Base-by-base conservation (phyloP, 805 yeast genomes). In the Maudiozyma bulderi region DNA sequence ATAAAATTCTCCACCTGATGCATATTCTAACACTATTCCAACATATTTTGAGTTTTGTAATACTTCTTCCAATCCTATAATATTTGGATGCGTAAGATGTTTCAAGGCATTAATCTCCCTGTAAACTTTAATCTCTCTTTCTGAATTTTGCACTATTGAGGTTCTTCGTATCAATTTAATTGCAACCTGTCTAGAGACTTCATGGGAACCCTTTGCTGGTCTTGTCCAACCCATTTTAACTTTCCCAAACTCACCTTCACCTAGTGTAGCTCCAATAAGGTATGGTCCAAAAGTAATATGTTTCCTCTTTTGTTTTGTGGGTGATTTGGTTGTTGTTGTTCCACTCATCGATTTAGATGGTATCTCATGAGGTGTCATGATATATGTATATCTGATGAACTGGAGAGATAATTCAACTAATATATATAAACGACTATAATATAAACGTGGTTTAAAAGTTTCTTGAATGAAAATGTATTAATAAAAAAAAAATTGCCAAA, bases 171-270 rank as follows among this genome's bases (percentile, higher is more conserved):
- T 88, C 53, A 93, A 78, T 62, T 93, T 93, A 59, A 93, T 89
- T 44, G 99, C 99, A 9, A 88, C 95, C 68, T 89, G 95, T 38
- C 84, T 77, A 3, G 88, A 84, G 3, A 61, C 56, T 20, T 57
- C 63, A 14, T 50, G 50, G 20, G 60, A 46, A 28, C 37, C 31
- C 13, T 15, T 44, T 34, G 30, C 3, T 31, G 48, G 42, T 64
- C 86, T 86, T 52, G 95, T 75, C 97, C 97, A 91, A 11, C 97
- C 98, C 26, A 93, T 73, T 65, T 91, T 93, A 50, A 93, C 99
- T 67, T 93, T 91, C 51, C 99, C 99, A 67, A 93, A 93, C 64
- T 93, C 99, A 45, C 99, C 99, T 69, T 93, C 96, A 34, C 99
- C 99, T 11, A 93, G 71, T 0, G 99, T 91, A 11, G 95, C 82